Evolutionary conservation across 768 basidiomycete genomes (phyloP).

Genomic region (Russula abietina): DNA sequence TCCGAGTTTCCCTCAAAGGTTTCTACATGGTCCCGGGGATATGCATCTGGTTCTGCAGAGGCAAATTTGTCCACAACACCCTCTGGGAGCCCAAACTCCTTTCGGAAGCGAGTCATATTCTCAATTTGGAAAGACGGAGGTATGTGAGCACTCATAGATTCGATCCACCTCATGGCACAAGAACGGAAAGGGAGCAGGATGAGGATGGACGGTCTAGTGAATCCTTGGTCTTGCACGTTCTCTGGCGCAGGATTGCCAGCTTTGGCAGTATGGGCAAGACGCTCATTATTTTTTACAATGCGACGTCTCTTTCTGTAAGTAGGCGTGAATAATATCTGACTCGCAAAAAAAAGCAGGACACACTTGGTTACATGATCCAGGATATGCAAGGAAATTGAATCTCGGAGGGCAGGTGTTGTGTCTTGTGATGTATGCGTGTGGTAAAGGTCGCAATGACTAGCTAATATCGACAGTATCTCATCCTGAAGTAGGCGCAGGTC

Average conservation of each 20-base stretch:
- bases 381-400: constrained; percentile 70
- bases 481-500: constrained; percentile 54
- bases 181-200: constrained; percentile 92
- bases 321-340: not conserved
- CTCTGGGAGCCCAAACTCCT: constrained; percentile 77
- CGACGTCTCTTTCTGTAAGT: constrained; percentile 76
- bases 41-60: constrained; percentile 63
- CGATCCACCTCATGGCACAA: constrained; percentile 75
- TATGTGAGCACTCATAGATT: constrained; percentile 71
- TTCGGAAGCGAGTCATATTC: constrained; percentile 74
- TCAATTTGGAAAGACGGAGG: constrained; percentile 75
- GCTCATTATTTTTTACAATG: constrained; percentile 91
- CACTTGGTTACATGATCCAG: constrained; percentile 90
- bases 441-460: constrained; percentile 71
- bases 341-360: not conserved
- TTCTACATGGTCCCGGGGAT: constrained; percentile 85
- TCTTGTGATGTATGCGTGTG: constrained; percentile 61
- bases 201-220: constrained; percentile 91
- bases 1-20: constrained; percentile 97
- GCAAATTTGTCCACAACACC: constrained; percentile 78
- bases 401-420: constrained; percentile 54
- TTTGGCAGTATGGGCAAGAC: constrained; percentile 67
- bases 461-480: constrained; percentile 59
- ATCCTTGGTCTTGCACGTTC: constrained; percentile 92
- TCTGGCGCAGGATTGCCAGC: constrained; percentile 51